Percentiles rank a stretch among this genome's conserved stretches.
Conservation (phyloP, 177 flowering plant species). For the Vitis hybrid region DNA sequence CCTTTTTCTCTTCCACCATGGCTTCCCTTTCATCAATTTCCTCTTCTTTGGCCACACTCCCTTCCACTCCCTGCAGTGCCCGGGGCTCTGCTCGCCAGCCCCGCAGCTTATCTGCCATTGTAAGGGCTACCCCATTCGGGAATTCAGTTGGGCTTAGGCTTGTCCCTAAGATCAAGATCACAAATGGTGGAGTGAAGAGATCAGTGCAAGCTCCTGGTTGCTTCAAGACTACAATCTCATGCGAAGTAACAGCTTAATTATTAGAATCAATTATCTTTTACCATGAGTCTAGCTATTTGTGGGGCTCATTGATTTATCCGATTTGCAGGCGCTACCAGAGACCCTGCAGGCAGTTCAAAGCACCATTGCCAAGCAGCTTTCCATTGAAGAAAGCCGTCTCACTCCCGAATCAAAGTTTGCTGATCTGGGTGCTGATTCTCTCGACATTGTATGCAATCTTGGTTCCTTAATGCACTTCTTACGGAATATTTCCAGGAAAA, state of each 20-base stretch:
- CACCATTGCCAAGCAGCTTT: slow-evolving; percentile 59
- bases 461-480: too few species aligned
- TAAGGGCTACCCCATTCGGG: slow-evolving; percentile 13
- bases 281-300: too few species aligned
- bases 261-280: background rate
- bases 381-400: slow-evolving; percentile 44
- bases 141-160: slow-evolving; percentile 21
- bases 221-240: slow-evolving; percentile 34
- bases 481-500: background rate
- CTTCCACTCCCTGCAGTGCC: slow-evolving; percentile 5
- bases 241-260: slow-evolving; percentile 27
- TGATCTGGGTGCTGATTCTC: slow-evolving; percentile 66
- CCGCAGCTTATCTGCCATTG: slow-evolving; percentile 13
- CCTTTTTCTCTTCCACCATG: slow-evolving; percentile 23
- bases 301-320: background rate
- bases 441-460: slow-evolving; percentile 43
- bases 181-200: slow-evolving; percentile 21
- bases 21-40: slow-evolving; percentile 8
- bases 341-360: slow-evolving; percentile 48
- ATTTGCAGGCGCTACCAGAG: slow-evolving; percentile 45
- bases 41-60: slow-evolving; percentile 18
- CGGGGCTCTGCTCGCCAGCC: background rate
- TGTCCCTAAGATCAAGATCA: slow-evolving; percentile 19
- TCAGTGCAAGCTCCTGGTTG: slow-evolving; percentile 16
- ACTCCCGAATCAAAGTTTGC: slow-evolving; percentile 55